Conservation (phyloP, 257 asterid species). For the Solanum bulbocastanum region DNA sequence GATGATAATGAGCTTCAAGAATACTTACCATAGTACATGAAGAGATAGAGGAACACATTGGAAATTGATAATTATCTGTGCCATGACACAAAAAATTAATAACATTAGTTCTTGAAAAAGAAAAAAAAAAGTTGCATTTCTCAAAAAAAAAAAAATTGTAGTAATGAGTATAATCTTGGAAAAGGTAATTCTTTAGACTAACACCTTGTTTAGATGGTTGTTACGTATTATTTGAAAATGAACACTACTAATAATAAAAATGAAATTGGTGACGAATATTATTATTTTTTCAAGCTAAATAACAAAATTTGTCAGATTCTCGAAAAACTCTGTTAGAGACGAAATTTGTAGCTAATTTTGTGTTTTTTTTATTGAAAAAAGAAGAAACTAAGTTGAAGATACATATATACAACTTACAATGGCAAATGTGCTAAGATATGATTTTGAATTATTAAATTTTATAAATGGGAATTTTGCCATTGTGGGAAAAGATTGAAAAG, state of each 20-base stretch:
- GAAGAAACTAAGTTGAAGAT: background rate
- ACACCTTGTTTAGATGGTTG: no score
- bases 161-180: background rate
- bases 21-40: conserved; percentile 14
- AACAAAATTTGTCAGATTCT: background rate
- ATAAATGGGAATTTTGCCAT: background rate
- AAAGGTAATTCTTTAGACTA: background rate
- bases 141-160: background rate
- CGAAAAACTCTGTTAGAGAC: background rate
- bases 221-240: background rate
- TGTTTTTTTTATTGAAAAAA: background rate
- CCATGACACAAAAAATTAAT: background rate
- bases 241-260: background rate
- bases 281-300: no score
- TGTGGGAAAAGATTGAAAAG: background rate
- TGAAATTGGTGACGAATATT: background rate
- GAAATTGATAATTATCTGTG: conserved; percentile 2
- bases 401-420: background rate
- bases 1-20: background rate
- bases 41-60: conserved; percentile 1
- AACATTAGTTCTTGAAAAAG: background rate
- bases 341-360: background rate
- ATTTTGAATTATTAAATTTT: background rate
- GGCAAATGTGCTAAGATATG: background rate
- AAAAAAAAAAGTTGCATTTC: background rate